phyloP scores from a whole-genome alignment of 495 filamentous ascomycete species.

The Trichoderma orchidacearum region DNA sequence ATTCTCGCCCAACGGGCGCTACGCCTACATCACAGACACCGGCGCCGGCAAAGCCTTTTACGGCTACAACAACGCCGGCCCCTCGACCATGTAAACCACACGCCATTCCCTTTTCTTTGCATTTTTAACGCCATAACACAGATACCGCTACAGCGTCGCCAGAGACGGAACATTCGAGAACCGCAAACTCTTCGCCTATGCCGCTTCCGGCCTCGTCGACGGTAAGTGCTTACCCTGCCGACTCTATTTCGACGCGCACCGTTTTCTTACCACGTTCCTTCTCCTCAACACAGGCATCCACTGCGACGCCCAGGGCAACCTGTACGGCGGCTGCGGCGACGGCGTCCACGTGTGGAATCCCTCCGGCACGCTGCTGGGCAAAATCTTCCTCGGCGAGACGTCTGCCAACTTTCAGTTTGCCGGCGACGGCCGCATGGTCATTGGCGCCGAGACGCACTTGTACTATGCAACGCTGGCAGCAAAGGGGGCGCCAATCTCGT shows the following conservation, averaged over 20 bases:
- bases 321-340: conserved; percentile 46
- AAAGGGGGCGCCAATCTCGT: conserved; percentile 14
- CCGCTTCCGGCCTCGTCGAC: conserved; percentile 40
- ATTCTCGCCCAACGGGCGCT: conserved; percentile 38
- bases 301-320: conserved; percentile 42
- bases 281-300: conserved; percentile 25
- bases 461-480: conserved; percentile 34
- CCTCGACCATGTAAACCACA: conserved; percentile 23
- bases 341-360: conserved; percentile 49
- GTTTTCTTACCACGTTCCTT: no score
- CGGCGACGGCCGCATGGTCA: conserved; percentile 36
- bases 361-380: conserved; percentile 43
- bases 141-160: conserved; percentile 25
- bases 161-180: conserved; percentile 26
- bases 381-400: conserved; percentile 31
- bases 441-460: conserved; percentile 32
- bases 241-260: no score
- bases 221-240: conserved; percentile 11
- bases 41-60: conserved; percentile 28
- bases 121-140: neutral
- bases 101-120: neutral
- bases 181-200: conserved; percentile 44
- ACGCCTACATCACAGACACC: conserved; percentile 44
- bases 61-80: conserved; percentile 17
- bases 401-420: conserved; percentile 46